These are phyloP conservation scores for Halophytophthora batemanensis DNA, from an alignment of 352 stramenopile species.

Conservation along the genomic window DNA sequence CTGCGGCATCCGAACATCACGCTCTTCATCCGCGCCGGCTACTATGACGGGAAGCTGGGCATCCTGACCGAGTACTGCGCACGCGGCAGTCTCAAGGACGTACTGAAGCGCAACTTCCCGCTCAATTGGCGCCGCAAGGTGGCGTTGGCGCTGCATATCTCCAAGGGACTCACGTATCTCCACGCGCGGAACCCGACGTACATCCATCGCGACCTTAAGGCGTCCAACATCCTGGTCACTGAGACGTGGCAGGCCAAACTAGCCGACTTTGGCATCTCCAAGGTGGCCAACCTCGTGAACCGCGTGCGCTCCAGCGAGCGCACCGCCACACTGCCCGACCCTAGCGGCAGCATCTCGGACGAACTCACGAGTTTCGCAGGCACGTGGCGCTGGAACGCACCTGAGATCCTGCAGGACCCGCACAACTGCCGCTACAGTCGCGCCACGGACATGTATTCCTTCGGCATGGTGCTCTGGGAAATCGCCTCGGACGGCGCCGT, in stretches of 20 bases:
- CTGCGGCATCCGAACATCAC: slow-evolving; percentile 71
- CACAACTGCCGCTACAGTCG: slow-evolving; percentile 64
- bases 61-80: slow-evolving; percentile 73
- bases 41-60: slow-evolving; percentile 60
- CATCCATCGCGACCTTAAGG: slow-evolving; percentile 72
- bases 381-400: slow-evolving; percentile 72
- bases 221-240: slow-evolving; percentile 70
- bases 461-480: slow-evolving; percentile 75
- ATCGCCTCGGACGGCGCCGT: slow-evolving; percentile 58
- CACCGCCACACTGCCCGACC: slow-evolving; percentile 23
- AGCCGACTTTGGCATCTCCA: slow-evolving; percentile 52
- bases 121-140: slow-evolving; percentile 62
- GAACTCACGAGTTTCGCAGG: slow-evolving; percentile 65
- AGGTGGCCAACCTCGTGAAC: slow-evolving; percentile 45
- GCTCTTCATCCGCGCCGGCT: slow-evolving; percentile 61
- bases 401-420: slow-evolving; percentile 60
- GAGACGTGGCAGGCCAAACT: slow-evolving; percentile 72
- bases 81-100: slow-evolving; percentile 65
- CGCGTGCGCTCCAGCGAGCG: slow-evolving; percentile 35
- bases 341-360: slow-evolving; percentile 41
- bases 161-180: slow-evolving; percentile 66
- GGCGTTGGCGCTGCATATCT: slow-evolving; percentile 50
- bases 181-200: slow-evolving; percentile 72
- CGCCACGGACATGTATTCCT: slow-evolving; percentile 71
- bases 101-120: slow-evolving; percentile 58